Evolutionary conservation across 805 yeast species (phyloP).

Genomic region (Cyberlindnera misumaiensis): DNA sequence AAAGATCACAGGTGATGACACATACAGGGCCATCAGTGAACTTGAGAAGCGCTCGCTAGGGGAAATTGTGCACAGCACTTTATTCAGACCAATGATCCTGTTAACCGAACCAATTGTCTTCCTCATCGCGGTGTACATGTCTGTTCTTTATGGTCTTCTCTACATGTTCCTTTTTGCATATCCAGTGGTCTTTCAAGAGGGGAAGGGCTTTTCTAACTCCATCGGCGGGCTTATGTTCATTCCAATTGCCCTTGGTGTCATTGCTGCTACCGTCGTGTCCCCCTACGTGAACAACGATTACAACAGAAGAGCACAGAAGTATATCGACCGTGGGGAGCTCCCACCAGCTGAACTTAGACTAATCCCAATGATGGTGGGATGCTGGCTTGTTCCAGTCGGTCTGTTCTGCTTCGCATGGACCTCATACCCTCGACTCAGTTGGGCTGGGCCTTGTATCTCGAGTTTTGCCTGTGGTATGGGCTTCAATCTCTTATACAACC

Average conservation of each 20-base stretch:
- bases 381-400: slow-evolving; percentile 52
- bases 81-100: slow-evolving; percentile 45
- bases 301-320: slow-evolving; percentile 39
- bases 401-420: slow-evolving; percentile 51
- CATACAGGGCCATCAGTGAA: slow-evolving; percentile 42
- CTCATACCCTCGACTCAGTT: slow-evolving; percentile 37
- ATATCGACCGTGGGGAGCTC: slow-evolving; percentile 37
- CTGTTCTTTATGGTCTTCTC: slow-evolving; percentile 49
- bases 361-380: slow-evolving; percentile 51
- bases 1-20: slow-evolving; percentile 46
- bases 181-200: slow-evolving; percentile 52
- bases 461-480: slow-evolving; percentile 52
- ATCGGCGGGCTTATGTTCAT: slow-evolving; percentile 54
- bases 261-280: slow-evolving; percentile 33
- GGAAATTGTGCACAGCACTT: slow-evolving; percentile 38
- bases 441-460: slow-evolving; percentile 54
- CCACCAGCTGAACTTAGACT: slow-evolving; percentile 51
- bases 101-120: slow-evolving; percentile 48
- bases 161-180: slow-evolving; percentile 61
- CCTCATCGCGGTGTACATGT: slow-evolving; percentile 52
- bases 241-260: slow-evolving; percentile 50
- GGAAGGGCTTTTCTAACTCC: slow-evolving; percentile 49
- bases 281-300: slow-evolving; percentile 43
- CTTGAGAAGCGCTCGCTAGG: slow-evolving; percentile 34
- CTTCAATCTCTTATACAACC: slow-evolving; percentile 47